A percentile compares a stretch with the other conserved stretches of the same genome.
Evolutionary conservation across 2,329 filamentous ascomycete genomes (phyloP).

Genomic region (Gaeumannomyces tritici): DNA sequence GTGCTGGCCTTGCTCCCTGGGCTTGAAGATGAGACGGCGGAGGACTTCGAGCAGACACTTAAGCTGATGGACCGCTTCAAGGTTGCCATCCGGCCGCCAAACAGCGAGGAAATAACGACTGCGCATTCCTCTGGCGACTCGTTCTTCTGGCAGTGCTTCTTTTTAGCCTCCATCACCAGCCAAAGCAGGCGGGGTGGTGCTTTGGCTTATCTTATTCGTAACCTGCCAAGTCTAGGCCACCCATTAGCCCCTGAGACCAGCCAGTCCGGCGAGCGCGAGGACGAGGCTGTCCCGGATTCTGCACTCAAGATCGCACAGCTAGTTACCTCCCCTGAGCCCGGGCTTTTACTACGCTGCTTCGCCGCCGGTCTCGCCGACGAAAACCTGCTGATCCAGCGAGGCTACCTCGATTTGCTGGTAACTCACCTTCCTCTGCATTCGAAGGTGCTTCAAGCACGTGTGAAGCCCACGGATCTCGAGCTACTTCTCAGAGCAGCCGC

Average conservation of each 20-base stretch:
- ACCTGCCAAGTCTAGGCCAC: conserved; percentile 61
- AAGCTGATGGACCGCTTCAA: conserved; percentile 72
- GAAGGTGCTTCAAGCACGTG: conserved; percentile 64
- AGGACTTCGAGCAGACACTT: conserved; percentile 88
- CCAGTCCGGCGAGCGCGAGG: conserved; percentile 1
- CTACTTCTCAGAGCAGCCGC: conserved; percentile 72
- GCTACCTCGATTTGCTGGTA: conserved; percentile 86
- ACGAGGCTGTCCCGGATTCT: not conserved
- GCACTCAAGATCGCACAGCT: conserved; percentile 48
- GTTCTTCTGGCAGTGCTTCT: conserved; percentile 98
- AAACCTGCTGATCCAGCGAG: conserved; percentile 84
- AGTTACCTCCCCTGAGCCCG: conserved; percentile 84
- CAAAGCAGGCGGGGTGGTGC: conserved; percentile 76
- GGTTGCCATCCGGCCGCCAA: conserved; percentile 47
- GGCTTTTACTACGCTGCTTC: conserved; percentile 82
- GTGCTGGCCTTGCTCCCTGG: conserved; percentile 84
- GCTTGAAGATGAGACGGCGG: conserved; percentile 89
- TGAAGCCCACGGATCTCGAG: conserved; percentile 68
- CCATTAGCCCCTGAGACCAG: conserved; percentile 20
- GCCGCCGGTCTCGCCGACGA: conserved; percentile 80
- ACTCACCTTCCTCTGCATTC: conserved; percentile 82
- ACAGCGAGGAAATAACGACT: conserved; percentile 38
- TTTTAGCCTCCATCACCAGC: conserved; percentile 85
- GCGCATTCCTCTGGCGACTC: conserved; percentile 58
- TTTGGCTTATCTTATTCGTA: conserved; percentile 73